phyloP scores from a whole-genome alignment of 768 basidiomycete species.

The Termitomyces heimii region DNA sequence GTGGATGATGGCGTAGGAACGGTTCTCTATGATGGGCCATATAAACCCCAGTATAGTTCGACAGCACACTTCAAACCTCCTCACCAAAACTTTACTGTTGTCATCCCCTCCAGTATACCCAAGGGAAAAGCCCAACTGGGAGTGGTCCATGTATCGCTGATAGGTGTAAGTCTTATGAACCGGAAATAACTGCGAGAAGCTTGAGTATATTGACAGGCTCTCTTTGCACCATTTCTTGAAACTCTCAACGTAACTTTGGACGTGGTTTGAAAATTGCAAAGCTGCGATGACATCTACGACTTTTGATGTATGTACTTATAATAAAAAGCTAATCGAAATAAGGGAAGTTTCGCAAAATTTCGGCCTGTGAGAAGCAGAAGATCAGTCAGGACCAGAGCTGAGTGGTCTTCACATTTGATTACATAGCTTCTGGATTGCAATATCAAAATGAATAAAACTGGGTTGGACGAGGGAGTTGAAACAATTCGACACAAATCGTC shows the following conservation, averaged over 20 bases:
- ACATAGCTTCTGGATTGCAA: no score
- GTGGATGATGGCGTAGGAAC: conserved; percentile 27
- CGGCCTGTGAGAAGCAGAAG: no score
- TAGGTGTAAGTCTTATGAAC: conserved; percentile 29
- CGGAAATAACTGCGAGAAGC: not conserved
- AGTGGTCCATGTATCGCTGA: conserved; percentile 29
- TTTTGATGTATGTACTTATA: not conserved
- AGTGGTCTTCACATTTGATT: no score
- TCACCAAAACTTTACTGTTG: conserved; percentile 39
- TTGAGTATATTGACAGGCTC: conserved; percentile 22
- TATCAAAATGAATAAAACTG: no score
- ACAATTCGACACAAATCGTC: no score
- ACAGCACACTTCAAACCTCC: conserved; percentile 18
- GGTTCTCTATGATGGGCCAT: conserved; percentile 43
- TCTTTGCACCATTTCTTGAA: conserved; percentile 22
- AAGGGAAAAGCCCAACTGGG: conserved; percentile 30
- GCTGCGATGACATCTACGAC: not conserved
- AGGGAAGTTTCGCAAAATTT: no score
- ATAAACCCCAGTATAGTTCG: conserved; percentile 28
- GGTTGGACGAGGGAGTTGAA: no score
- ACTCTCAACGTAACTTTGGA: conserved; percentile 25
- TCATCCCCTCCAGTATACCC: conserved; percentile 24
- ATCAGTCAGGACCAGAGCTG: no score
- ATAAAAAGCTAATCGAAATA: no score
- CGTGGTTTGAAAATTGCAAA: conserved; percentile 13